Percentiles rank a stretch among this genome's conserved stretches.
Evolutionary conservation across 2,329 filamentous ascomycete genomes (phyloP).

Genomic region (Emericellopsis atlantica): DNA sequence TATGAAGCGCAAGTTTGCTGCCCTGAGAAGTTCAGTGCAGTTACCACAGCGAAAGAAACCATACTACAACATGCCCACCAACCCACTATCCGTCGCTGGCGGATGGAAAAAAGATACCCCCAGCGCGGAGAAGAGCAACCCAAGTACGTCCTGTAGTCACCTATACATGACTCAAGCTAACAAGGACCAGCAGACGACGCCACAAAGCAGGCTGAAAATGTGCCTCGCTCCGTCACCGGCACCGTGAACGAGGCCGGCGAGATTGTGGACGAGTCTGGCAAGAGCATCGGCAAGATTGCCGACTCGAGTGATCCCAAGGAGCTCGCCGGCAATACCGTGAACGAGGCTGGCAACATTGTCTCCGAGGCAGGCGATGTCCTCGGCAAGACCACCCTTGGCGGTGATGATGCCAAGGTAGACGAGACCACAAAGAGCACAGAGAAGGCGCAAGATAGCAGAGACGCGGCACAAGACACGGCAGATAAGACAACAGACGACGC

Average conservation of each 20-base stretch:
- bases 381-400: slow-evolving; percentile 23
- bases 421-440: not conserved
- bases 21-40: not conserved
- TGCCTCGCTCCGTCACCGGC: slow-evolving; percentile 24
- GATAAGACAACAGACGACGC: slow-evolving; percentile 2
- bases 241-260: slow-evolving; percentile 31
- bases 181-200: slow-evolving; percentile 10
- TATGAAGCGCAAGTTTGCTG: slow-evolving; percentile 2
- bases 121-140: slow-evolving; percentile 12
- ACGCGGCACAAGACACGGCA: slow-evolving; percentile 2
- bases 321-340: slow-evolving; percentile 26
- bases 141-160: too few relatives aligned
- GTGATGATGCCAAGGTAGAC: slow-evolving; percentile 1
- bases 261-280: slow-evolving; percentile 29
- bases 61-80: slow-evolving; percentile 9
- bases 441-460: slow-evolving; percentile 5
- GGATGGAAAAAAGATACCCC: slow-evolving; percentile 17
- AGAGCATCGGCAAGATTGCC: slow-evolving; percentile 26
- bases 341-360: slow-evolving; percentile 19
- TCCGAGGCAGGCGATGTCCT: slow-evolving; percentile 24
- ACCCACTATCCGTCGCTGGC: slow-evolving; percentile 13
- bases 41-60: not conserved
- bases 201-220: slow-evolving; percentile 6
- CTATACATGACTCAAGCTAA: too few relatives aligned
- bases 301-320: slow-evolving; percentile 24